Evolutionary conservation across 78 protist genomes (phyloP), one percentile per base, ranked within the genome.

Genomic region (Dictyostelium intermedium): DNA sequence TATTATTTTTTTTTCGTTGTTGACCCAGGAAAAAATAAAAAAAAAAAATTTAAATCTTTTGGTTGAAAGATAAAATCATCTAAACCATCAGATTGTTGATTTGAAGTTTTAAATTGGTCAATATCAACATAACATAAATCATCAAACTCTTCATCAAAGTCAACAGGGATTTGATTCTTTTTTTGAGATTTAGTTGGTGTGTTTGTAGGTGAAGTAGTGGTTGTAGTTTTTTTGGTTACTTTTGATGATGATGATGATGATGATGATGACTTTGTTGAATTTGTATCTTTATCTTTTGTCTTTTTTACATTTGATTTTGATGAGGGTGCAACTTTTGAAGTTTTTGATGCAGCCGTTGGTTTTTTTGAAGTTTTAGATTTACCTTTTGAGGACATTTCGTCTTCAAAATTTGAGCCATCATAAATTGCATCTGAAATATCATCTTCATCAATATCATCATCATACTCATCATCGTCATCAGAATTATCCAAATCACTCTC

Each of bases 101-200:
- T 56, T n/a, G 39, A 10, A 20, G 53, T 39, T n/a, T 77, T 77
- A 60, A 56, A 82, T 82, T 82, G 47, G 20, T n/a, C n/a, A 10
- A 60, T 9, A 60, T 82, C 86, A 37, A 83, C 37, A 13, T 66
- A 34, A 27, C 35, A 37, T 18, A 83, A 27, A 37, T 89, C 87
- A 27, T 80, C 94, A 69, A 69, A 89, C 2, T 89, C 94, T 80
- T 89, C 94, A 45, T 89, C 94, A 39, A 89, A 79, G 53, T 89
- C 94, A 50, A 89, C 94, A 9, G 63, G 25, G 56, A 89, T 80
- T 9, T 23, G 60, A 76, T 76, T 14, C 27, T 39, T 47, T 35
- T 39, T 70, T 14, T 41, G 4, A 0, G 45, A 27, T 56, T 18
- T 85, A 32, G 7, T 34, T 70, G 91, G 6, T 70, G 53, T 41